Evolutionary conservation across 805 yeast genomes (phyloP), one percentile per base, ranked within the genome.

Genomic region (Monosporozyma unispora): DNA sequence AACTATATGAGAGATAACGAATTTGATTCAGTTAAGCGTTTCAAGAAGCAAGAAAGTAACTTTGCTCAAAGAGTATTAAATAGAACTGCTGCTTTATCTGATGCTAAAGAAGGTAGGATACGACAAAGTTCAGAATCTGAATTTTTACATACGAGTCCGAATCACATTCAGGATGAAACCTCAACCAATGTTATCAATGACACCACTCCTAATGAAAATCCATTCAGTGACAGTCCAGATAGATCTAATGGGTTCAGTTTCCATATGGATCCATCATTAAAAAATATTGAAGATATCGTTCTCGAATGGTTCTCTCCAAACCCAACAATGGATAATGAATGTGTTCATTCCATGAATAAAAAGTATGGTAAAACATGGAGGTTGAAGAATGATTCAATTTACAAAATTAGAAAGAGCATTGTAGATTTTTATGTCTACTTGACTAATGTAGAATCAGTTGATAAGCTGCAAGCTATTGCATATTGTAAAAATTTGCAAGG

Each of bases 261-360:
- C 39, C 22, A 35, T 35, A 35, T 35, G 22, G 21, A 10, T 16
- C 39, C 39, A 3, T 18, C 5, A 3, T 14, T 35, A 8, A 22
- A 35, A 7, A 35, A 57, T 12, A 57, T 63, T 16, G 63, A 63
- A 44, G 63, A 51, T 21, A 52, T 64, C 1, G 53, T 63, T n/a
- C 47, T 59, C 18, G 69, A 64, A 52, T 64, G 68, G 68, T 64
- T 63, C 38, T 61, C 66, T 9, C 69, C 69, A 22, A 63, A 63
- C 46, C 62, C 66, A 2, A 47, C 54, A 2, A 49, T 53, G 56
- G 48, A 50, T 11, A 54, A 59, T 35, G 58, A 64, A 46, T 64
- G 66, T 42, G 60, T 64, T 2, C 68, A 63, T 47, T 57, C 64
- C 2, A 62, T 63, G 66, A 64, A 64, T 46, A 62, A 60, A 44